Evolutionary conservation across 1,284 basidiomycete genomes (phyloP).

Genomic region (Boletus sp.): DNA sequence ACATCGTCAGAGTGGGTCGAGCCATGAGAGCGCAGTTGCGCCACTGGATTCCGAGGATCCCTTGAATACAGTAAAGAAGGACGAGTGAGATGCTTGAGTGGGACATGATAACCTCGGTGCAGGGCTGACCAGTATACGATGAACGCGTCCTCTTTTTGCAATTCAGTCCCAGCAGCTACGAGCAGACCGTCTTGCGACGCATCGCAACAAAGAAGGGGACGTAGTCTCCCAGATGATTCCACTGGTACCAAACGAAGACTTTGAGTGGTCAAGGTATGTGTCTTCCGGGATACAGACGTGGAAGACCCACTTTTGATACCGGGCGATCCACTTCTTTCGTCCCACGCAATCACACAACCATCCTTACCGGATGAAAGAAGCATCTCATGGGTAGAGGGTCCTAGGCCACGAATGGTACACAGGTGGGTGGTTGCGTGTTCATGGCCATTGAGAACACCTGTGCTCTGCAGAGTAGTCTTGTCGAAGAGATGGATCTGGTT

Average conservation of each 20-base stretch:
- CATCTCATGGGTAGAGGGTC: conserved; percentile 30
- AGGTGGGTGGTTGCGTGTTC: conserved; percentile 50
- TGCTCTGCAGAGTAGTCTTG: conserved; percentile 45
- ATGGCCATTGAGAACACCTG: conserved; percentile 53
- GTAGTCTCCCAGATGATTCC: conserved; percentile 43
- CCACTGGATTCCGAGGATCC: conserved; percentile 52
- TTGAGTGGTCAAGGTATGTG: conserved; percentile 44
- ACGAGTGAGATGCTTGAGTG: conserved; percentile 3
- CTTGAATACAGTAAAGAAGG: conserved; percentile 33
- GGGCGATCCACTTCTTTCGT: conserved; percentile 52
- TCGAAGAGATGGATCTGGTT: conserved; percentile 63
- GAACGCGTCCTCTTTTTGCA: conserved; percentile 65
- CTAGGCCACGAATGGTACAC: conserved; percentile 36
- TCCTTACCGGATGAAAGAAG: conserved; percentile 63
- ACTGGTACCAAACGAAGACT: conserved; percentile 37
- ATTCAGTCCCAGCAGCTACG: conserved; percentile 67
- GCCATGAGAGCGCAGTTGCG: conserved; percentile 48
- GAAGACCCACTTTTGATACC: conserved; percentile 55
- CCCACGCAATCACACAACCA: conserved; percentile 66
- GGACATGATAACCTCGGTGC: neutral
- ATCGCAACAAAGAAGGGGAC: conserved; percentile 61
- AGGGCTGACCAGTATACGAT: conserved; percentile 64
- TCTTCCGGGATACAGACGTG: conserved; percentile 15
- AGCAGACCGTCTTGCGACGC: conserved; percentile 60
- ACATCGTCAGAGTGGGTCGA: conserved; percentile 79